phyloP scores from a whole-genome alignment of 305 asterid species.

The Petunia hybrid region DNA sequence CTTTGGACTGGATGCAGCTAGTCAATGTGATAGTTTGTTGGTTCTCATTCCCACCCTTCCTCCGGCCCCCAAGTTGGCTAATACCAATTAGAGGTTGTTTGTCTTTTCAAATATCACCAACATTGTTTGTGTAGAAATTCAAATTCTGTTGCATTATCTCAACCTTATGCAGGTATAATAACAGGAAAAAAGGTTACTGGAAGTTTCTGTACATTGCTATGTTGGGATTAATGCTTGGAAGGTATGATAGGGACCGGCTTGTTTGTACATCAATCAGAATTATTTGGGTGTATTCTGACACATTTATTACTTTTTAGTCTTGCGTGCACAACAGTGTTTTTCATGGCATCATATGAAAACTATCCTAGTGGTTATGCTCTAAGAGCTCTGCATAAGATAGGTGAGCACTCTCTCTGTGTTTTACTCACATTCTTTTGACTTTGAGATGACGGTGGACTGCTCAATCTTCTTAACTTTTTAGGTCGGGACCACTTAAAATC shows the following conservation, averaged over 20 bases:
- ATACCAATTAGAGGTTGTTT: not conserved
- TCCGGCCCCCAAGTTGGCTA: slow-evolving; percentile 10
- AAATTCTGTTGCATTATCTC: slow-evolving; percentile 32
- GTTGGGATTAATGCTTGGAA: slow-evolving; percentile 77
- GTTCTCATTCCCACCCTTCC: not conserved
- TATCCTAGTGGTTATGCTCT: slow-evolving; percentile 95
- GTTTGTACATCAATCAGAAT: not conserved
- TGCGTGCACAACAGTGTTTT: slow-evolving; percentile 74
- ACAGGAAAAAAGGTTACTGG: slow-evolving; percentile 88
- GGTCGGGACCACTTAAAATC: not conserved
- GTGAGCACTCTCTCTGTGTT: slow-evolving; percentile 52
- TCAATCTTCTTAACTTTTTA: slow-evolving; percentile 1
- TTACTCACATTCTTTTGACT: slow-evolving; percentile 7
- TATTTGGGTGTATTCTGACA: slow-evolving; percentile 21
- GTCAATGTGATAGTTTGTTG: not conserved
- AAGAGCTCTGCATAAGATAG: slow-evolving; percentile 71
- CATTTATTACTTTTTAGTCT: slow-evolving; percentile 66
- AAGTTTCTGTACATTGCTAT: slow-evolving; percentile 67
- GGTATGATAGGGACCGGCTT: slow-evolving; percentile 57
- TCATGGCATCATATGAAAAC: slow-evolving; percentile 92
- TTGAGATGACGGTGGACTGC: slow-evolving; percentile 21
- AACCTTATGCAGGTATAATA: slow-evolving; percentile 75
- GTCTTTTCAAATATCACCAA: not conserved
- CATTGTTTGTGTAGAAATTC: slow-evolving; percentile 21
- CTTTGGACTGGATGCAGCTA: slow-evolving; percentile 18